A percentile compares a stretch with the other conserved stretches of the same genome.
Evolutionary conservation across 2,329 filamentous ascomycete genomes (phyloP).

Genomic region (Coniochaeta ligniaria): DNA sequence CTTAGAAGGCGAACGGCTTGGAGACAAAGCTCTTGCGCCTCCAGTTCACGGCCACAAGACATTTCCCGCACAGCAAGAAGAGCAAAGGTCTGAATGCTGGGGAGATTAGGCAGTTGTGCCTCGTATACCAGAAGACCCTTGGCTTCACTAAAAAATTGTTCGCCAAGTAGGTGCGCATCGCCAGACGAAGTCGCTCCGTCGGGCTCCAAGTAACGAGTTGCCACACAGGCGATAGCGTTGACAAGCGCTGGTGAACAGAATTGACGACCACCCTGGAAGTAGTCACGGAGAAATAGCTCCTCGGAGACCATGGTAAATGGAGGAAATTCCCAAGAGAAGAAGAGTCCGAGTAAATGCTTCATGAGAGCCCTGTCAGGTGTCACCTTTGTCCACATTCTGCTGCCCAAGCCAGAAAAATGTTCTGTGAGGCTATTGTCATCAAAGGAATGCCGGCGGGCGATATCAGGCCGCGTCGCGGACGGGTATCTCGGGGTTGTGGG

Average conservation of each 20-base stretch:
- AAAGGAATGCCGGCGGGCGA: background rate
- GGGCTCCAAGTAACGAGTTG: background rate
- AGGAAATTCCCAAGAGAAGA: conserved; percentile 42
- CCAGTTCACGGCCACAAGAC: background rate
- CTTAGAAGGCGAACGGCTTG: background rate
- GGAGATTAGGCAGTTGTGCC: background rate
- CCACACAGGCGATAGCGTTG: conserved; percentile 27
- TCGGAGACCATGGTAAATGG: conserved; percentile 42
- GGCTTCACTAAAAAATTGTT: background rate
- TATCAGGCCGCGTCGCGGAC: background rate
- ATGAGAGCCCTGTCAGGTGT: background rate
- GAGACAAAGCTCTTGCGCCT: background rate
- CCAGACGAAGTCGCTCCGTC: background rate
- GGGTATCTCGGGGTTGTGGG: background rate
- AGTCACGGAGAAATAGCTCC: conserved; percentile 38
- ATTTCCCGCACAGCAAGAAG: conserved; percentile 1
- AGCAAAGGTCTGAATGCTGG: background rate
- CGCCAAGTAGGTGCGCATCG: background rate
- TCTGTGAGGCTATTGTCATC: background rate
- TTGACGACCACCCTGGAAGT: conserved; percentile 30
- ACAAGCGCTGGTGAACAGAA: conserved; percentile 37
- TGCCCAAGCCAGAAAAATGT: background rate
- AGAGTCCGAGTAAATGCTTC: conserved; percentile 18
- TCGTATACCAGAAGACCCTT: background rate
- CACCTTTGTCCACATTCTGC: background rate